Evolutionary conservation across 1,139 yeast genomes (phyloP), one percentile per base, ranked within the genome.

Genomic region (Barnettozyma hawaiiensis): DNA sequence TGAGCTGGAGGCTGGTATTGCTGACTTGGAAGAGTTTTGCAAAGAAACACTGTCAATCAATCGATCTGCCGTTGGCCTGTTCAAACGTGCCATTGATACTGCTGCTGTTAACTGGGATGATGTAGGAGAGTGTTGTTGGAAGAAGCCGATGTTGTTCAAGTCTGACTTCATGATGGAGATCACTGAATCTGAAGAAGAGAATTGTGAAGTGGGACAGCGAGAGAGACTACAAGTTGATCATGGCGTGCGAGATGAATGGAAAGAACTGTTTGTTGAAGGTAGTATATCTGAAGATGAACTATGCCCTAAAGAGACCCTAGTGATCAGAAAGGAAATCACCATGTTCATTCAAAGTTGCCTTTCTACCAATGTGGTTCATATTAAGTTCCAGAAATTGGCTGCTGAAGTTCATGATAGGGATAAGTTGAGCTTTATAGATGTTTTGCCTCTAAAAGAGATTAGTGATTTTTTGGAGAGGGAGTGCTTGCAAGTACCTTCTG

Each of bases 31-130:
- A 24, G 34, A 20, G 7, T 12, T 14, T 18, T 35, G 46, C n/a
- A 43, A 44, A 11, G 52, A 50, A 40, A 39, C 38, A 14, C 10
- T 49, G 11, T 3, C 40, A 15, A 47, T 50, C 12, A 47, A 49
- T 19, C 45, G 38, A 35, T 31, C 28, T 22, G 49, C 51, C 35
- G 47, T 47, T 24, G 39, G 28, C 22, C 41, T 49, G 37, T 41
- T 37, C 32, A 41, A 36, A 19, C 15, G 38, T 7, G 33, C 41
- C 14, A 36, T 28, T 5, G 24, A 21, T 9, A 22, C 26, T 11
- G 26, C 26, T 11, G 14, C 28, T 14, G 36, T 39, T 8, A 22
- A 33, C n/a, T 37, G 41, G 44, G 10, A 7, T 3, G 19, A 16
- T 10, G 14, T 22, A 3, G 31, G 14, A 28, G 7, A 4, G 15